Evolutionary conservation across 345 rosid genomes (phyloP).

Genomic region (Moricandia arvensis): DNA sequence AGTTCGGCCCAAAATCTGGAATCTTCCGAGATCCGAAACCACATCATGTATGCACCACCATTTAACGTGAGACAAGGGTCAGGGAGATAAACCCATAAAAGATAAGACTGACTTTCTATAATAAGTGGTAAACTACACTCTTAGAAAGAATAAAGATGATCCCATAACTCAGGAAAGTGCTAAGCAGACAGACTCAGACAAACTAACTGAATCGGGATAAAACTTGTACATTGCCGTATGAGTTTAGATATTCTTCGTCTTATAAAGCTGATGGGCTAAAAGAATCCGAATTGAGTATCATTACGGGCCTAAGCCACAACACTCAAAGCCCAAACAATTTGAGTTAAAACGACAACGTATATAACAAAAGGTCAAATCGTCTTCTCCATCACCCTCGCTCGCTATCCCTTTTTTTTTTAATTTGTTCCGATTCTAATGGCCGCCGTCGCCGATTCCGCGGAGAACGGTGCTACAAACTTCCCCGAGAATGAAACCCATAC

Average conservation of each 20-base stretch:
- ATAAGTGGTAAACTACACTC: too few relatives aligned
- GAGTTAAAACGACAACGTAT: conserved; percentile 5
- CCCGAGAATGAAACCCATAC: conserved; percentile 10
- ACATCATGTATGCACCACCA: too few relatives aligned
- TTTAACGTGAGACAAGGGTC: too few relatives aligned
- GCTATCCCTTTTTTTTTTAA: neutral
- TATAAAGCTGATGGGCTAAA: conserved; percentile 1
- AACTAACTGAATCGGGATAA: neutral
- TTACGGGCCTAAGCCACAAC: neutral
- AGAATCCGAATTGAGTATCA: neutral
- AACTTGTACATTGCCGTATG: neutral
- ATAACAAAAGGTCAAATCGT: conserved; percentile 10
- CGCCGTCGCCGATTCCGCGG: conserved; percentile 33
- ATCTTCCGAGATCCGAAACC: too few relatives aligned
- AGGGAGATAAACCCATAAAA: too few relatives aligned
- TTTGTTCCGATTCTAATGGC: conserved; percentile 32
- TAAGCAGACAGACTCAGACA: too few relatives aligned
- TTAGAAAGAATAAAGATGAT: too few relatives aligned
- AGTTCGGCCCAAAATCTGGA: too few relatives aligned
- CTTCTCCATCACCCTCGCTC: neutral
- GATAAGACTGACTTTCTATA: too few relatives aligned
- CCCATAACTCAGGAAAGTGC: too few relatives aligned
- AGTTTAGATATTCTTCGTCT: neutral
- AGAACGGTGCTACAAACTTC: conserved; percentile 13
- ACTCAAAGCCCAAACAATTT: neutral